Evolutionary conservation across 768 basidiomycete species (phyloP), one percentile per base, ranked within the genome.

Genomic region (Leccinum broughii): DNA sequence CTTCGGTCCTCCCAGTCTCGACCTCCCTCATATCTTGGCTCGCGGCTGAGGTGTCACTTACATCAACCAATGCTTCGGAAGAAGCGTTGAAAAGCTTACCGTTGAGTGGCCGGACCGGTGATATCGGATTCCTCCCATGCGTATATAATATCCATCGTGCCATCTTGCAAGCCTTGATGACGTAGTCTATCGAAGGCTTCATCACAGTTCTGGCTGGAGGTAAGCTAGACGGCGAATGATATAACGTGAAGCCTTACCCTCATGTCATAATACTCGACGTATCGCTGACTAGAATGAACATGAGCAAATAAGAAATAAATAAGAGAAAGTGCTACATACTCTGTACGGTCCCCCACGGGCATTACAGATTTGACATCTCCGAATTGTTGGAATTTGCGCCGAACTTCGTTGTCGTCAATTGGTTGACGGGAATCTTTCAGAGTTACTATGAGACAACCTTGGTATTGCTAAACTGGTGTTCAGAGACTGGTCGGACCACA

Each of bases 221-320:
- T 67, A 13, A 71, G 63, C 61, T 37, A 59, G 34, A 44, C 4
- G 50, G 39, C 9, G 9, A 48, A 55, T 8, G 15, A 57, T 26
- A 39, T 34, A 51, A 39, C 17, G 52, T 46, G 3, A 20, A 6
- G 4, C 66, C 86, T 72, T 64, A 91, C 93, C 72, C 93, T 78
- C 24, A 84, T 92, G 70, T 99, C 97, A 70, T 88, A 99, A 70
- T 87, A 95, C 71, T 98, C 95, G n/a, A 98, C 90, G 64, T 92
- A 87, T 60, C 92, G 88, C 67, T 93, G 90, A 66, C 94, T 98
- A 61, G 8, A 30, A 28, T 56, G 11, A 55, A 39, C 49, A 41
- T 62, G n/a, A 67, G 60, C 28, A 55, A 57, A 26, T 22, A 39
- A 14, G 11, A 54, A 22, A 6, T 26, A 13, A 50, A 4, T n/a